Evolutionary conservation across 1,284 basidiomycete species (phyloP).

Genomic region (Pseudozyma pruni): DNA sequence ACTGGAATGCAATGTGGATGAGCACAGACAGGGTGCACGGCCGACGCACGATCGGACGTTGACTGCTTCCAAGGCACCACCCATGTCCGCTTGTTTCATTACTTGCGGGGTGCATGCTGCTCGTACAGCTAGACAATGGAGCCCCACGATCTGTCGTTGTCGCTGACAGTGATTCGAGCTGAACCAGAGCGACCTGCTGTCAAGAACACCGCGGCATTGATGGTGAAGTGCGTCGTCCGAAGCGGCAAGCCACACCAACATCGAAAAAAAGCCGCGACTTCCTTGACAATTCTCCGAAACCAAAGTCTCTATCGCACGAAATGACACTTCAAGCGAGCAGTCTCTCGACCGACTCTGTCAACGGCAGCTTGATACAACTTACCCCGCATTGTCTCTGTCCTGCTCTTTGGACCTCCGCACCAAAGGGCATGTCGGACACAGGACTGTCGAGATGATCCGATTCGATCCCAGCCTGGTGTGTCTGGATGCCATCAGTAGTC

Average conservation of each 20-base stretch:
- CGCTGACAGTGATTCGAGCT: too few relatives aligned
- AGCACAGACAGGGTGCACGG: too few relatives aligned
- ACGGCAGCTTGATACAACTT: background rate
- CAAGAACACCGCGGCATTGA: too few relatives aligned
- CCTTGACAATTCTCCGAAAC: constrained; percentile 3
- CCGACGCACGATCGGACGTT: too few relatives aligned
- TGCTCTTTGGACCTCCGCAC: background rate
- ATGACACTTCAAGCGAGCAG: background rate
- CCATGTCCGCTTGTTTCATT: background rate
- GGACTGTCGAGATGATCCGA: too few relatives aligned
- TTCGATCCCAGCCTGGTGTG: too few relatives aligned
- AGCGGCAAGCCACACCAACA: background rate
- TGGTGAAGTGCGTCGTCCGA: constrained; percentile 3
- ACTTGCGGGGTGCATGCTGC: constrained; percentile 1
- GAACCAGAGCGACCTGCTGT: too few relatives aligned
- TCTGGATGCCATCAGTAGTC: too few relatives aligned
- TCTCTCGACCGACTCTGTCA: constrained; percentile 26
- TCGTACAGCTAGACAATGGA: background rate
- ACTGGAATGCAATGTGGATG: too few relatives aligned
- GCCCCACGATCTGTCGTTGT: constrained; percentile 6
- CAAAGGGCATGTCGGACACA: background rate
- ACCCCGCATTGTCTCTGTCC: constrained; percentile 4
- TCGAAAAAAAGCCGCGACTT: constrained; percentile 14
- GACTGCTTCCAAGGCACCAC: too few relatives aligned
- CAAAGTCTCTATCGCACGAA: constrained; percentile 6